Base-by-base conservation (phyloP, 2,329 filamentous ascomycete genomes). In the Exophiala mesophila region DNA sequence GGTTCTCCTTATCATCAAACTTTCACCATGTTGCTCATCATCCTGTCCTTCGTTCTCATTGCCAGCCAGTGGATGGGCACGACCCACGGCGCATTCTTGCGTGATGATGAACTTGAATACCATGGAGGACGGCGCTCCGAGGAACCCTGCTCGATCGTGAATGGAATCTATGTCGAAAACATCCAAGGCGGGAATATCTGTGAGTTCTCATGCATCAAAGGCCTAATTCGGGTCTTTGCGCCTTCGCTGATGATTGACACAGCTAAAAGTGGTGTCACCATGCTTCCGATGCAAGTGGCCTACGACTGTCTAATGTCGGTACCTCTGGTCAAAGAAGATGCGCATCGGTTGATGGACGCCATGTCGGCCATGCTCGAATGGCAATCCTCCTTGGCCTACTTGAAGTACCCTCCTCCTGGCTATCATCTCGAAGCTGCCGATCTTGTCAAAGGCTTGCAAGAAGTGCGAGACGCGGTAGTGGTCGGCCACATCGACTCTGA, bases 381-480 rank as follows among this genome's bases (percentile, higher is more conserved):
- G 60, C 71, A 75, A 53, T 71, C 67, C 28, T 69, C 69, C 3
- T 53, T 69, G 5, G 63, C 67, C 9, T 70, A 65, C 54, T 62
- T 74, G 21, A 72, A 72, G 46, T 59, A 71, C 36, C 76, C 76
- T 3, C 76, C 76, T 1, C 44, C 63, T 10, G 63, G 62, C 8
- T 80, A 78, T 57, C 61, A 62, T 42, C 66, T 74, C 33, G 66
- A 71, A 1, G 57, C 65, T 1, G 60, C 67, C 18, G 74, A 79
- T 47, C 62, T 78, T n/a, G 53, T 71, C 15, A 67, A 54, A 3
- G 63, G 61, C 1, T 59, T 78, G 3, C 64, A 70, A 39, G 57
- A 59, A 6, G 70, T 79, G 3, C 23, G 41, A 28, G 10, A 12
- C 2, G 33, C 29, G 16, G 34, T 37, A 12, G 12, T 30, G 23